Conservation (phyloP, 176 grass and related monocot genomes). For the Avena sativa region DNA sequence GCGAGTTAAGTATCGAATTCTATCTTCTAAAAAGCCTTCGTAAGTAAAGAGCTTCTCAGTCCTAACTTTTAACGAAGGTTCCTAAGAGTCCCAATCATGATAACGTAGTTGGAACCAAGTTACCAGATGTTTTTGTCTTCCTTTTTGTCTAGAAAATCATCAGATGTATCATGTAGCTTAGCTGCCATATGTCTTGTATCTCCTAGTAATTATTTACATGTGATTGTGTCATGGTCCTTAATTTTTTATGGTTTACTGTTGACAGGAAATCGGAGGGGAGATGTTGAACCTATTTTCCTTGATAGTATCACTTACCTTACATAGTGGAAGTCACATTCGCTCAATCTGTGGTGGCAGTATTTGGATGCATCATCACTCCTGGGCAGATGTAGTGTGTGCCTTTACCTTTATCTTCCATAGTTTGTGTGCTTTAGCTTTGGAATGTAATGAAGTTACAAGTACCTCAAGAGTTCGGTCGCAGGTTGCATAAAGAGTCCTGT, state of each 20-base stretch:
- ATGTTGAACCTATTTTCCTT: constrained; percentile 40
- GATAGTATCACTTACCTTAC: constrained; percentile 33
- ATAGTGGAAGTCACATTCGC: constrained; percentile 57
- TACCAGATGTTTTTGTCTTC: background rate
- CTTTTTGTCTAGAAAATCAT: background rate
- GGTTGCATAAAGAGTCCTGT: constrained; percentile 50
- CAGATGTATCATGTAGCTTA: background rate
- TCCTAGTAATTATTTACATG: constrained; percentile 14
- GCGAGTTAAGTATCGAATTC: background rate
- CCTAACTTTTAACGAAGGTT: background rate
- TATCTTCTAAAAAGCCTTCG: background rate
- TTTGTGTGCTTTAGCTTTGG: constrained; percentile 41
- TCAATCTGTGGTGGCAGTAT: constrained; percentile 63
- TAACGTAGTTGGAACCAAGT: background rate
- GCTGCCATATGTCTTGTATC: background rate
- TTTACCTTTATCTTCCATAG: constrained; percentile 45
- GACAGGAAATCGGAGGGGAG: constrained; percentile 46
- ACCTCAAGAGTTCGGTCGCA: constrained; percentile 43
- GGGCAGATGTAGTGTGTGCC: constrained; percentile 58
- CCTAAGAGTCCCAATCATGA: background rate
- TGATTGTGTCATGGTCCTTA: background rate
- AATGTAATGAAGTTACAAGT: constrained; percentile 41
- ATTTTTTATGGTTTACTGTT: background rate
- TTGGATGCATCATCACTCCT: constrained; percentile 63
- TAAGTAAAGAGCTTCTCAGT: background rate